phyloP scores from a whole-genome alignment of 2,329 filamentous ascomycete genomes.

The Diaporthe caulivora region DNA sequence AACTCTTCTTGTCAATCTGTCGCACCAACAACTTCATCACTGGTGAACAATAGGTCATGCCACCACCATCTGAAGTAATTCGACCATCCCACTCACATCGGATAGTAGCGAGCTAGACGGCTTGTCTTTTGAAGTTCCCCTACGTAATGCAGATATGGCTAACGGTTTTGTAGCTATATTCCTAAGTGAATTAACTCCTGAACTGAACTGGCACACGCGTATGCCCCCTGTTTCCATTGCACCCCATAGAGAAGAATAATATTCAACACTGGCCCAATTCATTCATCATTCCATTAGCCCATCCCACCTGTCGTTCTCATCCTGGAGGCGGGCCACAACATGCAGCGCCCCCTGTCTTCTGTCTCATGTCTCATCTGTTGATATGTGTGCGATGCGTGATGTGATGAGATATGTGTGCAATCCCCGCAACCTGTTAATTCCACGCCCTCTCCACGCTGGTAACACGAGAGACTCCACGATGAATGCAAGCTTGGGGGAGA shows the following conservation, averaged over 20 bases:
- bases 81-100: neutral
- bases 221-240: slow-evolving; percentile 16
- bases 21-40: neutral
- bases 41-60: neutral
- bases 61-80: neutral
- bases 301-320: slow-evolving; percentile 6
- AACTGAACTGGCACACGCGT: neutral
- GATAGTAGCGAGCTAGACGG: neutral
- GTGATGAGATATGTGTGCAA: slow-evolving; percentile 9
- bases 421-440: slow-evolving; percentile 4
- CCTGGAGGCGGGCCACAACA: neutral
- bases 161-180: neutral
- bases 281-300: slow-evolving; percentile 19
- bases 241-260: neutral
- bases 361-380: slow-evolving; percentile 10
- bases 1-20: neutral
- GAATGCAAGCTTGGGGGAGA: slow-evolving; percentile 6
- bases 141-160: neutral
- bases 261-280: slow-evolving; percentile 16
- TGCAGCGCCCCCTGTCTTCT: slow-evolving; percentile 22
- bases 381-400: neutral
- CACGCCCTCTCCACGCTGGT: neutral
- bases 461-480: slow-evolving; percentile 19
- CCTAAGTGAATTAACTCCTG: slow-evolving; percentile 5
- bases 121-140: no score